Conservation (phyloP, 75 land plant genomes). For the Pinus taeda region DNA sequence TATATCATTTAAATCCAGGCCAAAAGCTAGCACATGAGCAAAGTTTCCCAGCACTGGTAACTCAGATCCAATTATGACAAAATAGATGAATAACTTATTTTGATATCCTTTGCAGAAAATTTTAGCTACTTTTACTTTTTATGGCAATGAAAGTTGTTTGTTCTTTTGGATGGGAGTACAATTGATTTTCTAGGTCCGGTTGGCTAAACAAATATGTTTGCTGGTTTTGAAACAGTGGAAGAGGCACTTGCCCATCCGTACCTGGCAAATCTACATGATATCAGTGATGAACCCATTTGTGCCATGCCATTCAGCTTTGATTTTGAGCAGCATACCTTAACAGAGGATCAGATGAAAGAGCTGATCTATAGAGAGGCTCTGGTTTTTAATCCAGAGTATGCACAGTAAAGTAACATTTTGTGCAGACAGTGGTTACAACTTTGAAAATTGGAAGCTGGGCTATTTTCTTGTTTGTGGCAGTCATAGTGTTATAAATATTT, state of each 20-base stretch:
- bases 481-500: slow-evolving; percentile 1
- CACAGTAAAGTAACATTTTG: slow-evolving; percentile 6
- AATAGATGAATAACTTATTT: background rate
- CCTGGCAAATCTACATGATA: slow-evolving; percentile 64
- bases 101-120: background rate
- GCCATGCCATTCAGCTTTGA: slow-evolving; percentile 64
- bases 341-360: slow-evolving; percentile 74
- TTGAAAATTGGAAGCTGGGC: slow-evolving; percentile 1
- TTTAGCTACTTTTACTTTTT: background rate
- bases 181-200: background rate
- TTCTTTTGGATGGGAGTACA: background rate
- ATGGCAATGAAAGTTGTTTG: background rate
- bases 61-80: background rate
- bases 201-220: background rate
- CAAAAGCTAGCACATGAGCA: background rate
- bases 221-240: slow-evolving; percentile 48
- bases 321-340: slow-evolving; percentile 63
- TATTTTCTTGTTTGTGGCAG: background rate
- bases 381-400: slow-evolving; percentile 57
- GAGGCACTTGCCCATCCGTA: slow-evolving; percentile 79
- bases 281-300: slow-evolving; percentile 73
- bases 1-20: background rate
- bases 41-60: background rate
- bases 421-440: background rate
- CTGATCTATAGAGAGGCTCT: slow-evolving; percentile 67